These are phyloP conservation scores for Coemansia guatemalensis DNA, from an alignment of 192 early-diverging fungal genomes.

Conservation along the genomic window DNA sequence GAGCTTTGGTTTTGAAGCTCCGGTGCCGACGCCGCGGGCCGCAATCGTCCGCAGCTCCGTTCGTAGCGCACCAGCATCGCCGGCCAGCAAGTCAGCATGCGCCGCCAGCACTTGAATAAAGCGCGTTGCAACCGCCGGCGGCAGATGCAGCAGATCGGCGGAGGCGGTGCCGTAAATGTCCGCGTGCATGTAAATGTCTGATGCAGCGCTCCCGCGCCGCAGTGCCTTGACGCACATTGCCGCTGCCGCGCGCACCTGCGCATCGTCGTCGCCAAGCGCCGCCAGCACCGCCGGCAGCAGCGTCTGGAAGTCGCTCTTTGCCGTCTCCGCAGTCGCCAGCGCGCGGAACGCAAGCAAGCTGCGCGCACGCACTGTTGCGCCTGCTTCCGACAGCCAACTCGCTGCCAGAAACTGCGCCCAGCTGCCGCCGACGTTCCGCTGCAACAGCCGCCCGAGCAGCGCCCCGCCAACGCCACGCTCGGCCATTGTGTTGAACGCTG, in stretches of 20 bases:
- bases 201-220: conserved; percentile 17
- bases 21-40: conserved; percentile 30
- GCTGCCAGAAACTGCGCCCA: conserved; percentile 51
- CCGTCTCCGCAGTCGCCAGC: conserved; percentile 32
- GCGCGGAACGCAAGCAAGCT: conserved; percentile 60
- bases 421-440: conserved; percentile 23
- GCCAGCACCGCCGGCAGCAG: conserved; percentile 72
- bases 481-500: conserved; percentile 11
- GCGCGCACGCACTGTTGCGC: conserved; percentile 35
- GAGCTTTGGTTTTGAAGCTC: conserved; percentile 17
- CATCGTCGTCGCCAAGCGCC: conserved; percentile 57
- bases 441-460: conserved; percentile 35
- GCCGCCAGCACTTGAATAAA: conserved; percentile 55
- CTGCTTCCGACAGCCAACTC: conserved; percentile 20
- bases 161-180: conserved; percentile 57
- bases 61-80: conserved; percentile 37
- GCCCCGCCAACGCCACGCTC: conserved; percentile 23
- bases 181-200: conserved; percentile 58
- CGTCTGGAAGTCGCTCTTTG: conserved; percentile 62
- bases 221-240: conserved; percentile 61
- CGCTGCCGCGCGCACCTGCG: conserved; percentile 63
- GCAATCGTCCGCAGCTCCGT: conserved; percentile 44
- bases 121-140: conserved; percentile 37
- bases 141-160: conserved; percentile 59
- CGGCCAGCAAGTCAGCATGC: conserved; percentile 14